Evolutionary conservation across 352 stramenopile species (phyloP).

Genomic region (Plasmopara halstedii): DNA sequence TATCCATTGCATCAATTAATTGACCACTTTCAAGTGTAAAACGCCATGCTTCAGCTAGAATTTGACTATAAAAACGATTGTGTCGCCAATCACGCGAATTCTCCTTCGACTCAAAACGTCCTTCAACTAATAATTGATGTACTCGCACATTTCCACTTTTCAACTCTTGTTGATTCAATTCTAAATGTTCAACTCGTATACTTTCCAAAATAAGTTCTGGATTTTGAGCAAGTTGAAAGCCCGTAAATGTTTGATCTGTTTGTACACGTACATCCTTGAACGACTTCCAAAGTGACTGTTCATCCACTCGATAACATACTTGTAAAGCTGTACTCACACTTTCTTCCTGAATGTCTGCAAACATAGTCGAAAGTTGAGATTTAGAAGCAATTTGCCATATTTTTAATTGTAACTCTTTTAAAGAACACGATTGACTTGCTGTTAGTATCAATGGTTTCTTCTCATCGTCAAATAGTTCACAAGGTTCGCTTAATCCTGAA

Average conservation of each 20-base stretch:
- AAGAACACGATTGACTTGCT: conserved; percentile 24
- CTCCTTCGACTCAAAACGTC: too few relatives aligned
- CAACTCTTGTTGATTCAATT: conserved; percentile 51
- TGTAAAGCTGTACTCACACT: conserved; percentile 30
- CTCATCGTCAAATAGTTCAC: conserved; percentile 23
- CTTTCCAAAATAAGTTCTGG: conserved; percentile 14
- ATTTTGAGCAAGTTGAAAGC: conserved; percentile 7
- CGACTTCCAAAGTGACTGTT: conserved; percentile 33
- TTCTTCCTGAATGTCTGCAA: conserved; percentile 23
- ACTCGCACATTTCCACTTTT: conserved; percentile 47
- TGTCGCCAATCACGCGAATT: conserved; percentile 63
- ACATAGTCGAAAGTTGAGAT: conserved; percentile 26
- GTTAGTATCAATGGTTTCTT: conserved; percentile 38
- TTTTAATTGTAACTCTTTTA: conserved; percentile 37
- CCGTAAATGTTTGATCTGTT: conserved; percentile 5
- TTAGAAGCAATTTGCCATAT: conserved; percentile 29
- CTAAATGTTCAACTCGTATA: conserved; percentile 33
- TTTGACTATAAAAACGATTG: conserved; percentile 53
- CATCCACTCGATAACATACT: conserved; percentile 39
- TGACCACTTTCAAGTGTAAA: conserved; percentile 44
- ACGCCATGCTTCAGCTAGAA: conserved; percentile 52
- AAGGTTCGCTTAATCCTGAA: conserved; percentile 14
- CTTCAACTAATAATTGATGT: conserved; percentile 60
- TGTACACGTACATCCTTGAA: conserved; percentile 24
- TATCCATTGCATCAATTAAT: conserved; percentile 69